Evolutionary conservation across 495 filamentous ascomycete species (phyloP).

Genomic region (Hypoxylon perforatum): DNA sequence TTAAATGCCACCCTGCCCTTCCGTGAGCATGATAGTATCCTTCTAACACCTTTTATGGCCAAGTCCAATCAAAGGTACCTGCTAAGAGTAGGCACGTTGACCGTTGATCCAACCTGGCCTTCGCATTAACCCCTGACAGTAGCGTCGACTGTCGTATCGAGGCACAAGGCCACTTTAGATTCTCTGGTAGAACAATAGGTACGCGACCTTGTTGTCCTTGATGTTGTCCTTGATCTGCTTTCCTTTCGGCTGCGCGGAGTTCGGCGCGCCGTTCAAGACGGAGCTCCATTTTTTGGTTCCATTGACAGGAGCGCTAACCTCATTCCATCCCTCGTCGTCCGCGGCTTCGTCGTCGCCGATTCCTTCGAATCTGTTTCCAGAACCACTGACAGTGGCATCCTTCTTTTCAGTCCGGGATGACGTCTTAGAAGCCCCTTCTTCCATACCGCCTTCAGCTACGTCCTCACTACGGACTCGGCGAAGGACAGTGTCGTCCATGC

Average conservation of each 20-base stretch:
- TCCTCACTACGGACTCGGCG: conserved; percentile 87
- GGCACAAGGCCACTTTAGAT: conserved; percentile 56
- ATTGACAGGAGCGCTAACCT: conserved; percentile 73
- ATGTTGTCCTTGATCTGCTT: conserved; percentile 76
- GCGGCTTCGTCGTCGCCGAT: conserved; percentile 74
- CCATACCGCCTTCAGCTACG: conserved; percentile 85
- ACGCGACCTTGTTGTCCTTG: conserved; percentile 95
- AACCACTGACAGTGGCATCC: conserved; percentile 45
- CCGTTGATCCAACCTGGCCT: conserved; percentile 13
- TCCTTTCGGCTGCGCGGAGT: conserved; percentile 53
- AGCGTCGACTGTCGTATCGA: background rate
- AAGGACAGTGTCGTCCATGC: conserved; percentile 93
- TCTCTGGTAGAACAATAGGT: conserved; percentile 93
- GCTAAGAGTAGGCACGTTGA: conserved; percentile 24
- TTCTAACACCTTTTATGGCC: conserved; percentile 24
- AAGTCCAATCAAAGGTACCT: conserved; percentile 18
- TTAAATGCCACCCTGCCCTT: conserved; percentile 17
- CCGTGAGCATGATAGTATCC: conserved; percentile 12
- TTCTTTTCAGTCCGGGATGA: conserved; percentile 60
- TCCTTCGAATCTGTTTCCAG: conserved; percentile 74
- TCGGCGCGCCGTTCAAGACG: conserved; percentile 66
- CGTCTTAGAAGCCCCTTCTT: conserved; percentile 77
- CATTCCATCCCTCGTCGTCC: conserved; percentile 83
- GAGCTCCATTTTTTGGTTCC: conserved; percentile 74
- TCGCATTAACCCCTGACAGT: conserved; percentile 1